Base-by-base conservation (phyloP, 371 early-diverging fungal genomes). In the Capillidium rhysosporum region DNA sequence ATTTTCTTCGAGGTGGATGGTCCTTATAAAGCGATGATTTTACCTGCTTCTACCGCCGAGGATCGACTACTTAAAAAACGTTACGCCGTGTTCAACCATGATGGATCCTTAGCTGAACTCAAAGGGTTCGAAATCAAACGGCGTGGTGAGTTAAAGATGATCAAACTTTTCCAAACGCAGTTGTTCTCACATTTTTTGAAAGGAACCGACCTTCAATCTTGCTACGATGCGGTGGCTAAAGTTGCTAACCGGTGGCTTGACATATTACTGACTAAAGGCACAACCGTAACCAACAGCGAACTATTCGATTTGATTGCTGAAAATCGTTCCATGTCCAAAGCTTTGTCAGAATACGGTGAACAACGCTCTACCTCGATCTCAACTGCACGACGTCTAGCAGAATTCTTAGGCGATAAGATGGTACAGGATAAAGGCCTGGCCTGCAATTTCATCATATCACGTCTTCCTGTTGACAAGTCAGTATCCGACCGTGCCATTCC, bases 81-180 rank as follows among this genome's bases (percentile, higher is more conserved):
- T 12, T 99, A 99, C 65, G 98, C 97, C 0, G 98, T 99, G 2
- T 97, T 98, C 65, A 92, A 98, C 63, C 69, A 80, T 46, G 89
- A 98, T 57, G 95, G 98, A 1, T 80, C 83, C 2, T 72, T 99
- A 39, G 94, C 96, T 0, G 99, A 99, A 72, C 69, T 98, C 46
- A 99, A 99, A 65, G 99, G 99, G n/a, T 99, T 99, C 65, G 99
- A 99, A 69, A 80, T 98, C 55, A 98, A 99, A 66, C 86, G 99
- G 45, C 82, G 99, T 56, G 99, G 99, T 61, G 99, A 99, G 71
- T 79, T 99, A 34, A 94, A 97, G 61, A 72, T 99, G 44, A 88
- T 98, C 71, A 99, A 98, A 68, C 84, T 88, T 61, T 97, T 99
- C 70, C 99, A 99, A 69, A 79, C 85, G 34, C 84, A 88, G 53